Evolutionary conservation across 805 yeast genomes (phyloP).

Genomic region (Hanseniaspora meyeri): DNA sequence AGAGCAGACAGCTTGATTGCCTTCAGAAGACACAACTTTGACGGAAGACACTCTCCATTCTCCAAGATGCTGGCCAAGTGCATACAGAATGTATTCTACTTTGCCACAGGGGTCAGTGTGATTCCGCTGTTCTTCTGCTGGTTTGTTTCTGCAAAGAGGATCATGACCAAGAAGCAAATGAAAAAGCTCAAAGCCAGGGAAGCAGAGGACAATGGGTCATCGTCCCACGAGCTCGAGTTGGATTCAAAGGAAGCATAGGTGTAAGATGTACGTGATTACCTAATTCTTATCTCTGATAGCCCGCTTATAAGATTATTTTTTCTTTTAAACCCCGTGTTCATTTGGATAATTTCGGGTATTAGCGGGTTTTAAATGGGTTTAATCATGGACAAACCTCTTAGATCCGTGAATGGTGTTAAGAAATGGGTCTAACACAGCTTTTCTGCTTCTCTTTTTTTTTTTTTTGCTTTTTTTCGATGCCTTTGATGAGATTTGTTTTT

Average conservation of each 20-base stretch:
- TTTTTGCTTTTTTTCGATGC: too few relatives aligned
- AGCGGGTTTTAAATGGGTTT: too few relatives aligned
- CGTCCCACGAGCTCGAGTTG: background rate
- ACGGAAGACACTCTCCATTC: slow-evolving; percentile 18
- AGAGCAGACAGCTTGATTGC: slow-evolving; percentile 18
- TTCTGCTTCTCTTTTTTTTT: too few relatives aligned
- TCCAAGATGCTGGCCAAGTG: slow-evolving; percentile 17
- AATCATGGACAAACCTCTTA: too few relatives aligned
- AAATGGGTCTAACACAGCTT: too few relatives aligned
- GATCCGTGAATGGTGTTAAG: too few relatives aligned
- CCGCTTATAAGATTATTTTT: too few relatives aligned
- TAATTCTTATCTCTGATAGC: too few relatives aligned
- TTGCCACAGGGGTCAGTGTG: slow-evolving; percentile 18
- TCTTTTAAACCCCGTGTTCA: too few relatives aligned
- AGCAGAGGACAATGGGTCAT: background rate
- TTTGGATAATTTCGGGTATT: too few relatives aligned
- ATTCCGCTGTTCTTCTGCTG: slow-evolving; percentile 18
- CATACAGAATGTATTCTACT: slow-evolving; percentile 20
- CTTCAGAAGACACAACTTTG: slow-evolving; percentile 19
- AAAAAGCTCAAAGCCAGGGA: background rate
- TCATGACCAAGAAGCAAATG: slow-evolving; percentile 1
- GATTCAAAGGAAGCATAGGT: background rate
- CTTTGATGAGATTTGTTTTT: too few relatives aligned
- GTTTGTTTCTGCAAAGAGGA: slow-evolving; percentile 18
- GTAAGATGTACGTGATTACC: too few relatives aligned